Evolutionary conservation across 148 eudicot species (phyloP), one percentile per base, ranked within the genome.

Genomic region (Amaranthus palmeri): DNA sequence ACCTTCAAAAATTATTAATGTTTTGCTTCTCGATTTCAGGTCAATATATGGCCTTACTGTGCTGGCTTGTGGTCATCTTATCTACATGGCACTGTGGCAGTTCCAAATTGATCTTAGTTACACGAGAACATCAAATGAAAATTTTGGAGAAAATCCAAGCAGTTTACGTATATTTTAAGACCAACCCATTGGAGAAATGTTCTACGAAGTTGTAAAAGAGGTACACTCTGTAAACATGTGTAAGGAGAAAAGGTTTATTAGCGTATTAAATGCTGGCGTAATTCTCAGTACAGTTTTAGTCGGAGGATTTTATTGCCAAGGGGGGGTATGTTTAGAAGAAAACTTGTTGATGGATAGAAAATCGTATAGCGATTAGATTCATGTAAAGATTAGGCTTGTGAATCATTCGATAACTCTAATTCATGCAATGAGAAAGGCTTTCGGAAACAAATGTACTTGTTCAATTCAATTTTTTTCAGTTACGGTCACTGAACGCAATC

Each of bases 311-410:
- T 69, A 47, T 43, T 36, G 63, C 50, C 42, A 14, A 42, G 56
- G 60, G 54, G 67, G 1, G 36, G 59, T 51, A n/a, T 59, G 58
- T 59, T 68, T 43, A 36, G 64, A 54, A 49, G 56, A 17, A 47
- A 55, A 49, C 46, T 12, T 4, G 58, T 58, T 55, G 71, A 55
- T 74, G 66, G 77, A 46, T 18, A 55, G 57, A 63, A 65, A 62
- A 57, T 74, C 55, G 43, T 71, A 65, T 71, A 65, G 50, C 58
- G 71, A 7, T 60, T 76, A 76, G 72, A 41, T 69, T 76, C 76
- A 43, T 76, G 78, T 76, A 76, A 76, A 76, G 73, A 53, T 61
- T 43, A 69, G 52, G 51, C 42, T 10, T 60, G 44, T 68, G 61
- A 42, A 44, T 76, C 10, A 43, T 50, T 52, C 47, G 10, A 7